Evolutionary conservation across 805 yeast genomes (phyloP), one percentile per base, ranked within the genome.

Genomic region (Wickerhamiella azymoides): DNA sequence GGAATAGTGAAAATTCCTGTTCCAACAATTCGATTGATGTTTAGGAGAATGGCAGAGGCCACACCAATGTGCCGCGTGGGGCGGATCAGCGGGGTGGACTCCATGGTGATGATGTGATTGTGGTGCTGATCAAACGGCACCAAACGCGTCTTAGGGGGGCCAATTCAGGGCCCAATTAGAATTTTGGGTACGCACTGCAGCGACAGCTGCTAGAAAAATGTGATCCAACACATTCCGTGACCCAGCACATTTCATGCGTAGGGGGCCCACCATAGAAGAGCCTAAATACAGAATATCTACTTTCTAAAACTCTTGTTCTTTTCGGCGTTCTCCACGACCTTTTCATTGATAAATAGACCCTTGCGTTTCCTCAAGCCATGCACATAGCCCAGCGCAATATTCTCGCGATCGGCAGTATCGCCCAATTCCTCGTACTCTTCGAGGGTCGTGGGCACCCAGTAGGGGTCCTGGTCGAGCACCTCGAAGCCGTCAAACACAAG

Each of bases 361-460:
- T 92, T 92, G 52, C 93, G 72, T 59, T 76, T 74, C 58, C 99
- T 73, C 39, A 92, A 76, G 16, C 66, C 66, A 52, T 84, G 85
- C 80, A 92, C 82, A 60, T 89, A 88, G 58, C 71, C 72, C 60
- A 93, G 74, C 0, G 96, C 97, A 51, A 88, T 69, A 57, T 92
- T 92, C 57, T 85, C 97, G 56, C 83, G 74, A 54, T 92, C 98
- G 1, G 96, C 94, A 53, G 75, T 74, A 52, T 84, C 95, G 24
- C 99, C 99, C 39, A 84, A 67, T 48, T 85, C 93, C 60, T 92
- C 97, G 39, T 92, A 64, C 61, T 92, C 98, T 61, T 86, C 96
- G 55, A 84, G 96, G 0, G 98, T 92, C 2, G 92, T 84, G 11
- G 99, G 99, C 13, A 92, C 94, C 99, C 99, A 92, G 70, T 83